A percentile compares a stretch with the other conserved stretches of the same genome.
Conservation (phyloP, 176 grass and related monocot genomes). For the maize (Zea mays) region Zm-B73-REFERENCE-NAM-5.0 NC_050099.1:217712001-217712500, state of each 20-base stretch:
- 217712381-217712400: too few relatives aligned
- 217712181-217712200: not conserved
- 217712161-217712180: not conserved
- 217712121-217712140: conserved; percentile 83
- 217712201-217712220: not conserved
- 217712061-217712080: not conserved
- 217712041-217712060: not conserved
- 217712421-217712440: not conserved
- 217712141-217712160: conserved; percentile 93
- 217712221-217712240: not conserved
- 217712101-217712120: conserved; percentile 90
- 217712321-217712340: too few relatives aligned
- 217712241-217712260: not conserved
- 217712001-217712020: too few relatives aligned
- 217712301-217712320: too few relatives aligned
- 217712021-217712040: too few relatives aligned
- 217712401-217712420: too few relatives aligned
- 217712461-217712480: not conserved
- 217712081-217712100: conserved; percentile 34
- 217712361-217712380: too few relatives aligned
- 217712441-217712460: not conserved
- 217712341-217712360: too few relatives aligned
- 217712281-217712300: too few relatives aligned
- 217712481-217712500: not conserved
- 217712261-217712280: too few relatives aligned